phyloP scores from a whole-genome alignment of 2,329 filamentous ascomycete genomes.

The Esteya vermicola region DNA sequence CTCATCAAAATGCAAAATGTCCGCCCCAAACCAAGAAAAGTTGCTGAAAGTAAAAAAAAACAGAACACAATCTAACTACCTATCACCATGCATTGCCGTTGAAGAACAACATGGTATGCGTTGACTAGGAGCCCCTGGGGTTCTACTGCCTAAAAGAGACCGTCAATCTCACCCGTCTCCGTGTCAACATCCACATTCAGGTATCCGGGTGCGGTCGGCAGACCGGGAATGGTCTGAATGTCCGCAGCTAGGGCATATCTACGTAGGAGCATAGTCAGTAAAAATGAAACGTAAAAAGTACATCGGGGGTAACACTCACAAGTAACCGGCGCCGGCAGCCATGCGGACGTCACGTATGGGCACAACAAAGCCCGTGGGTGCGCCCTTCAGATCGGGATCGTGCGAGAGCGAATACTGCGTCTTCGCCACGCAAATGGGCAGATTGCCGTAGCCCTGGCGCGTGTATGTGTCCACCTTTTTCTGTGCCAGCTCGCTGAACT shows the following conservation, averaged over 20 bases:
- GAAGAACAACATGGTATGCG: constrained; percentile 8
- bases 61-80: neutral
- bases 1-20: neutral
- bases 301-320: constrained; percentile 38
- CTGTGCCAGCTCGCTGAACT: constrained; percentile 87
- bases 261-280: constrained; percentile 15
- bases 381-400: constrained; percentile 86
- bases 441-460: constrained; percentile 76
- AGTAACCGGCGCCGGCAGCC: constrained; percentile 85
- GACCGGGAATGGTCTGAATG: constrained; percentile 93
- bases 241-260: constrained; percentile 86
- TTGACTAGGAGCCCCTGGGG: neutral
- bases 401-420: constrained; percentile 95
- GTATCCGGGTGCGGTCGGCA: constrained; percentile 91
- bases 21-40: neutral
- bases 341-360: constrained; percentile 89
- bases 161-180: constrained; percentile 74
- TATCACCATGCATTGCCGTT: constrained; percentile 9
- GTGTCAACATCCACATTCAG: constrained; percentile 78
- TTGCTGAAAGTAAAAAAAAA: neutral
- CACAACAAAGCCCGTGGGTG: constrained; percentile 84
- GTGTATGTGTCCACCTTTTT: constrained; percentile 95
- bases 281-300: neutral
- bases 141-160: constrained; percentile 56
- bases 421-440: constrained; percentile 96